Evolutionary conservation across 2,329 filamentous ascomycete species (phyloP).

Genomic region (Coniella lustricola): DNA sequence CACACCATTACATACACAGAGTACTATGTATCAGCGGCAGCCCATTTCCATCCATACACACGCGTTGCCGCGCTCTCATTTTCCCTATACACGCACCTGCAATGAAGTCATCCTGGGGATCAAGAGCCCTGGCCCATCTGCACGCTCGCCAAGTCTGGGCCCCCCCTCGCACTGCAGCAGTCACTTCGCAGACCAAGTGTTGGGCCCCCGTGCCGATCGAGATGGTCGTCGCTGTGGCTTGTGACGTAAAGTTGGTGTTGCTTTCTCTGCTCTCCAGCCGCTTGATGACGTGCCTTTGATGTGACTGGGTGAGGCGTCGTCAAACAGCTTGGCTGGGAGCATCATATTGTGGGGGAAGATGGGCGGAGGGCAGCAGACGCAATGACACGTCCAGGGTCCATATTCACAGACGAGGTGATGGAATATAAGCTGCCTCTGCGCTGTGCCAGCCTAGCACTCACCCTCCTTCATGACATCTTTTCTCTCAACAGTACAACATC

Average conservation of each 20-base stretch:
- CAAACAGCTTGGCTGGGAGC: slow-evolving; percentile 3
- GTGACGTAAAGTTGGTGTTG: slow-evolving; percentile 14
- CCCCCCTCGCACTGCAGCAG: slow-evolving; percentile 1
- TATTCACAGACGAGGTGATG: background rate
- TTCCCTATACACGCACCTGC: background rate
- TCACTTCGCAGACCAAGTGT: background rate
- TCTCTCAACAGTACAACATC: background rate
- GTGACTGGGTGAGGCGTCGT: background rate
- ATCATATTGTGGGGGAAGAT: background rate
- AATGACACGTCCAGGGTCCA: slow-evolving; percentile 5
- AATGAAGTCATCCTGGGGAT: slow-evolving; percentile 17
- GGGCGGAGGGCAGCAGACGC: slow-evolving; percentile 6
- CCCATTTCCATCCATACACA: too few relatives aligned
- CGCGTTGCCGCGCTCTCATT: too few relatives aligned
- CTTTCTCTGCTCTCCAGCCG: background rate
- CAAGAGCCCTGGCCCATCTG: background rate
- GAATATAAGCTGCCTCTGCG: slow-evolving; percentile 16
- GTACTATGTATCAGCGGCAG: background rate
- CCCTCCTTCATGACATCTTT: background rate
- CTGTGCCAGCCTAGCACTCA: slow-evolving; percentile 2
- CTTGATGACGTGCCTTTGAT: slow-evolving; percentile 13
- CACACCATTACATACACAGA: background rate
- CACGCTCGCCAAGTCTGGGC: slow-evolving; percentile 5
- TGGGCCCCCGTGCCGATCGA: slow-evolving; percentile 10
- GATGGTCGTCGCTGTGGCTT: slow-evolving; percentile 10